Conservation (phyloP, 73 alveolate species). For the Urostyla sp. region DNA sequence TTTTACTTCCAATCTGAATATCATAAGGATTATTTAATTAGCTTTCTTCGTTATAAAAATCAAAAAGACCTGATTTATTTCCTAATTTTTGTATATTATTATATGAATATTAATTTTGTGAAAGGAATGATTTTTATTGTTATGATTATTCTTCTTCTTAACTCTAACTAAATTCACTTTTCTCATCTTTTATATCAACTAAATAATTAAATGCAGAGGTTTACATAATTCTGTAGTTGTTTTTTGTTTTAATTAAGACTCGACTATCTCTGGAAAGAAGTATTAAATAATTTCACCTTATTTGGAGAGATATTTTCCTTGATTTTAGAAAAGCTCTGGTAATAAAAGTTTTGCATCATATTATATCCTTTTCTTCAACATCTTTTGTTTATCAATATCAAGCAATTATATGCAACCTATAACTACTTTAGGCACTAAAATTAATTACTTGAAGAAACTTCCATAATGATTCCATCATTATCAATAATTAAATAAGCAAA, state of each 20-base stretch:
- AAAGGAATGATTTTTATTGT: neutral
- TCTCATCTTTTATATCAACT: slow-evolving; percentile 34
- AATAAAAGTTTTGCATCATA: slow-evolving; percentile 7
- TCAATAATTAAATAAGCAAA: slow-evolving; percentile 32
- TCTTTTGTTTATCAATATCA: slow-evolving; percentile 31
- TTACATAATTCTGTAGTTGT: neutral
- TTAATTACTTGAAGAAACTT: slow-evolving; percentile 40
- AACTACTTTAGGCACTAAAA: neutral
- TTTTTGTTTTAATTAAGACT: neutral
- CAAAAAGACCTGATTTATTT: neutral
- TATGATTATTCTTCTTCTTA: slow-evolving; percentile 46
- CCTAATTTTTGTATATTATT: too few species aligned
- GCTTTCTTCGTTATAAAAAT: slow-evolving; percentile 14
- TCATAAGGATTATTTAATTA: neutral
- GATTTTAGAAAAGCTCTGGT: neutral
- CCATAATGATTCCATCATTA: slow-evolving; percentile 18
- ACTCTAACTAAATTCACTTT: slow-evolving; percentile 14
- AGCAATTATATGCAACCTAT: slow-evolving; percentile 38
- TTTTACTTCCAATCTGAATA: too few species aligned
- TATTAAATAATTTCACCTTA: slow-evolving; percentile 41
- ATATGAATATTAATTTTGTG: too few species aligned
- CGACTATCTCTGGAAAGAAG: slow-evolving; percentile 47
- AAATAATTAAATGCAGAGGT: neutral
- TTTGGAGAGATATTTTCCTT: slow-evolving; percentile 2
- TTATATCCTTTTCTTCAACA: slow-evolving; percentile 17